These are phyloP conservation scores for Tripidium arundinaceum DNA, from an alignment of 202 grass and related monocot species.

Conservation along the genomic window DNA sequence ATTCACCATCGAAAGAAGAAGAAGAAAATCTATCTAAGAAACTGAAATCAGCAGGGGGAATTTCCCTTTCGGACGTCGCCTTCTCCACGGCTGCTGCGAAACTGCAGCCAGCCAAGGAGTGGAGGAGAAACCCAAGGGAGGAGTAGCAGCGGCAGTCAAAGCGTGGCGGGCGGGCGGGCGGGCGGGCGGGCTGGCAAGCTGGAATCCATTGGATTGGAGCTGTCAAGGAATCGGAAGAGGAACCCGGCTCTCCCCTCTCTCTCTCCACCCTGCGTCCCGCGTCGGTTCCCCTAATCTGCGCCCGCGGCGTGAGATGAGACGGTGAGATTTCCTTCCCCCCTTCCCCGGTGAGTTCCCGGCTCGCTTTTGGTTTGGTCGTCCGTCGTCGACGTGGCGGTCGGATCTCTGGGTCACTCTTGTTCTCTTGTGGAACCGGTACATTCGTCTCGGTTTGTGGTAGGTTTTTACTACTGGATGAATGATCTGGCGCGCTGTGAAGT, in stretches of 20 bases:
- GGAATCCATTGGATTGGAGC: not conserved
- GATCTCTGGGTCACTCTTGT: not conserved
- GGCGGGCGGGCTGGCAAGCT: too few species aligned
- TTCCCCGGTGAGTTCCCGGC: not conserved
- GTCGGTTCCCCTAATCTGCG: not conserved
- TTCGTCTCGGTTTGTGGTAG: not conserved
- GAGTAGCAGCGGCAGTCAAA: not conserved
- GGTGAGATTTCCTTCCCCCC: not conserved
- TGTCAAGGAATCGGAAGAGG: slow-evolving; percentile 7
- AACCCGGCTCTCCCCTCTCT: not conserved
- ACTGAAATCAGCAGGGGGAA: not conserved
- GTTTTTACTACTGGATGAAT: not conserved
- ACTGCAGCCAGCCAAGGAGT: not conserved
- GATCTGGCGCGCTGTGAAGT: not conserved
- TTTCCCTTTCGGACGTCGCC: slow-evolving; percentile 5
- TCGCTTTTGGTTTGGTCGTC: not conserved
- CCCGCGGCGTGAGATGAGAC: slow-evolving; percentile 20
- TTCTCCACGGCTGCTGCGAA: not conserved
- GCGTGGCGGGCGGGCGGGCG: not conserved
- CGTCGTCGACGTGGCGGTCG: not conserved
- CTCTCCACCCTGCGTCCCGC: not conserved
- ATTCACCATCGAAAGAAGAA: not conserved
- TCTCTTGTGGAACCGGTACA: not conserved
- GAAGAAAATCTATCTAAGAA: not conserved
- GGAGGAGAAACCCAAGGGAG: not conserved